A percentile compares a stretch with the other conserved stretches of the same genome.
Conservation (phyloP, 2,329 filamentous ascomycete species). For the Aspergillus sp. region DNA sequence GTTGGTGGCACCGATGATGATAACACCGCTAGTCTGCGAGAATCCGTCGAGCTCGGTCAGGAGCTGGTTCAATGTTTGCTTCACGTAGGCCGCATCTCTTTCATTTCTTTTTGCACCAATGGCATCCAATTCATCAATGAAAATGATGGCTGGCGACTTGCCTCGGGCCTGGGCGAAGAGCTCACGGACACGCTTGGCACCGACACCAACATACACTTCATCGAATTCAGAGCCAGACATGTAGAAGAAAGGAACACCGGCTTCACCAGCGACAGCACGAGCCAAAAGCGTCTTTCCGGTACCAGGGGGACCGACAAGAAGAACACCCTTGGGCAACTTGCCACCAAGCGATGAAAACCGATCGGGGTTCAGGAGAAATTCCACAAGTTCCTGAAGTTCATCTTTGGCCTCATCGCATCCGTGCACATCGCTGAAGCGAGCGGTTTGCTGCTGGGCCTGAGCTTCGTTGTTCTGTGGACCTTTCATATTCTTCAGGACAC, state of each 20-base stretch:
- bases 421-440: constrained; percentile 88
- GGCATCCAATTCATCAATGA: constrained; percentile 90
- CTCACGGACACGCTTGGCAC: constrained; percentile 91
- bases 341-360: constrained; percentile 91
- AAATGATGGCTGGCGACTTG: constrained; percentile 89
- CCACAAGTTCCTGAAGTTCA: constrained; percentile 92
- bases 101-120: constrained; percentile 93
- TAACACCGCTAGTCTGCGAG: constrained; percentile 87
- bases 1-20: constrained; percentile 94
- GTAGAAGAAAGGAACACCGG: constrained; percentile 98
- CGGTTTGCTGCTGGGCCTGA: constrained; percentile 86
- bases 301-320: constrained; percentile 90
- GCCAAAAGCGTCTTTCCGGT: constrained; percentile 96
- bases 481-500: constrained; percentile 72
- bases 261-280: constrained; percentile 91
- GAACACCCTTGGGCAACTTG: constrained; percentile 93
- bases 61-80: constrained; percentile 95
- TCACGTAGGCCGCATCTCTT: constrained; percentile 87
- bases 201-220: constrained; percentile 95
- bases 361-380: constrained; percentile 90
- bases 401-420: constrained; percentile 98
- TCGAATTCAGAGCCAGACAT: constrained; percentile 99
- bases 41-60: constrained; percentile 97
- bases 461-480: constrained; percentile 73
- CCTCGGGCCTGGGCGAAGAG: constrained; percentile 77